Conservation (phyloP, 495 filamentous ascomycete species). For the Neurospora sp. region DNA sequence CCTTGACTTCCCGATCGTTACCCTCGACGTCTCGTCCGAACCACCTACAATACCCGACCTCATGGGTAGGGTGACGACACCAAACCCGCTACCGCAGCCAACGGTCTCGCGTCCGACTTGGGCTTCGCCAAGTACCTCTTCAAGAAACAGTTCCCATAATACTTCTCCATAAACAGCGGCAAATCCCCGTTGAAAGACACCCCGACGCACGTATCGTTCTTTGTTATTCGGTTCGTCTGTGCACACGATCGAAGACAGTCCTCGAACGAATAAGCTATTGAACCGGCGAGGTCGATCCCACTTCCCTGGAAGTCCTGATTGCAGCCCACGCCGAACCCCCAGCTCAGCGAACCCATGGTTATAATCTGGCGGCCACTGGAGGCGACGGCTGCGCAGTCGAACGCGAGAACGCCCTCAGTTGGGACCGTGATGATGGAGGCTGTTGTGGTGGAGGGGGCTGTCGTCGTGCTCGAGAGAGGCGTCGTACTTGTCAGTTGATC, state of each 20-base stretch:
- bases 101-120: background rate
- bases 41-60: background rate
- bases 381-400: slow-evolving; percentile 4
- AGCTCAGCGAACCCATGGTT: slow-evolving; percentile 1
- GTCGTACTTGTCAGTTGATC: background rate
- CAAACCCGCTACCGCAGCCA: background rate
- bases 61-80: background rate
- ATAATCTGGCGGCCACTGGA: background rate
- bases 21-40: background rate
- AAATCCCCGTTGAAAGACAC: slow-evolving; percentile 5
- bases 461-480: background rate
- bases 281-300: slow-evolving; percentile 3
- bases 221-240: slow-evolving; percentile 4
- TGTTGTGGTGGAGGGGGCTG: background rate
- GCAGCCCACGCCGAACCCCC: slow-evolving; percentile 8
- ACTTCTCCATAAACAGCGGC: background rate
- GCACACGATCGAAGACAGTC: slow-evolving; percentile 9
- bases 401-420: slow-evolving; percentile 5
- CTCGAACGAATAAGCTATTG: slow-evolving; percentile 7
- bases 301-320: background rate
- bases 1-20: background rate
- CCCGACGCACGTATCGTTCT: slow-evolving; percentile 11
- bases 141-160: background rate
- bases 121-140: background rate
- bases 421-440: slow-evolving; percentile 1